These are phyloP conservation scores for Thelonectria rubi DNA, from an alignment of 2,329 filamentous ascomycete genomes.

Conservation along the genomic window DNA sequence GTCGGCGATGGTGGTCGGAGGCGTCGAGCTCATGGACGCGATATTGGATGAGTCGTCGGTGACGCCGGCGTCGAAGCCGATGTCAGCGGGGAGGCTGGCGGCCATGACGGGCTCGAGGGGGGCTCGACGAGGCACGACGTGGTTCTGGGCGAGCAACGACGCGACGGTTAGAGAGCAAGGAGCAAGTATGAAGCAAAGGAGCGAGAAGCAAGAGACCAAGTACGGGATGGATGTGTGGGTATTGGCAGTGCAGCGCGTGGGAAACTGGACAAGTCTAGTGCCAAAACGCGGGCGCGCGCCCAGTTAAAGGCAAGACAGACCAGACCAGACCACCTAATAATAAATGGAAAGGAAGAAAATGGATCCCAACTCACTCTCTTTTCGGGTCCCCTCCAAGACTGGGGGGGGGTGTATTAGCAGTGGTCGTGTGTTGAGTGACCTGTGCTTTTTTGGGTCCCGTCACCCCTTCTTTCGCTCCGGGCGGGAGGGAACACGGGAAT, in stretches of 20 bases:
- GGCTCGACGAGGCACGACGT: background rate
- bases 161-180: slow-evolving; percentile 30
- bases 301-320: background rate
- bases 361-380: slow-evolving; percentile 1
- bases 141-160: slow-evolving; percentile 19
- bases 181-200: background rate
- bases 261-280: background rate
- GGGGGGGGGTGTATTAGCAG: too few relatives aligned
- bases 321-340: background rate
- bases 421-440: background rate
- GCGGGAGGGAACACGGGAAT: background rate
- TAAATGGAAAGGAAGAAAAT: background rate
- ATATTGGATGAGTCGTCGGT: slow-evolving; percentile 57
- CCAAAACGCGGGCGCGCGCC: background rate
- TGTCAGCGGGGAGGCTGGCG: slow-evolving; percentile 45
- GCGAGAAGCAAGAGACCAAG: background rate
- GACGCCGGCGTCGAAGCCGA: slow-evolving; percentile 42
- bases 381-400: background rate
- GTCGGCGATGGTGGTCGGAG: slow-evolving; percentile 73
- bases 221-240: slow-evolving; percentile 6
- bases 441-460: background rate
- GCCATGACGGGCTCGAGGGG: slow-evolving; percentile 41
- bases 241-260: background rate
- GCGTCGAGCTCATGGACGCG: slow-evolving; percentile 69
- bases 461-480: background rate